Base-by-base conservation (phyloP, 441 rosid species). In the Erodium trifolium region DNA sequence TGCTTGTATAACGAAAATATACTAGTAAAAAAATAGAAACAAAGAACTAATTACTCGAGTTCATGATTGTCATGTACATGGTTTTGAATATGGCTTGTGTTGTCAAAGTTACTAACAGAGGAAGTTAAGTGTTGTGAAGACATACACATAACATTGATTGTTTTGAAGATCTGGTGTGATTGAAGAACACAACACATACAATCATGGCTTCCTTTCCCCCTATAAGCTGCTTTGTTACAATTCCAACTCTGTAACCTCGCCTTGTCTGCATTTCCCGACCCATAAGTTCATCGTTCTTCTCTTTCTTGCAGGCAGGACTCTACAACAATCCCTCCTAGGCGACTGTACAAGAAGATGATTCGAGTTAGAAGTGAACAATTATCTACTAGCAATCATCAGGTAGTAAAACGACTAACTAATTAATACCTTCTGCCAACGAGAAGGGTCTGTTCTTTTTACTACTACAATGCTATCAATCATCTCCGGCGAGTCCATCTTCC, bases 321-420 rank as follows among this genome's bases (percentile, higher is more conserved):
- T 85, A 80, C 96, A 92, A 55, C 94, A 92, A 67, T 94, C 92
- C 75, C 94, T 87, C 70, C 93, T 90, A 1, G 92, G 91, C 43
- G 96, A 83, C 96, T 92, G 89, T 82, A 80, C 71, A 76, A 72
- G 0, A 55, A 45, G 31, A 45, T 9, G 13, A 55, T 13, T 11
- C 0, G 6, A 51, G 17, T 51, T 51, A 14, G 59, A n/a, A 49
- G n/a, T 0, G 13, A 2, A 11, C 57, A 7, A 49, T 12, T 49
- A n/a, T 49, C 11, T 6, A 1, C 9, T 41, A 6, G 0, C 8
- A 41, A n/a, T 49, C 17, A 49, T 12, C 17, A 0, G 2, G 1
- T 49, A 49, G 3, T n/a, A 1, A n/a, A 16, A 14, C 19, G 12
- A n/a, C 55, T 2, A 4, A 47, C 1, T 11, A 43, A 65, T 9